These are phyloP conservation scores for Pascua guehoae DNA, from an alignment of 1,284 basidiomycete genomes.

Conservation along the genomic window DNA sequence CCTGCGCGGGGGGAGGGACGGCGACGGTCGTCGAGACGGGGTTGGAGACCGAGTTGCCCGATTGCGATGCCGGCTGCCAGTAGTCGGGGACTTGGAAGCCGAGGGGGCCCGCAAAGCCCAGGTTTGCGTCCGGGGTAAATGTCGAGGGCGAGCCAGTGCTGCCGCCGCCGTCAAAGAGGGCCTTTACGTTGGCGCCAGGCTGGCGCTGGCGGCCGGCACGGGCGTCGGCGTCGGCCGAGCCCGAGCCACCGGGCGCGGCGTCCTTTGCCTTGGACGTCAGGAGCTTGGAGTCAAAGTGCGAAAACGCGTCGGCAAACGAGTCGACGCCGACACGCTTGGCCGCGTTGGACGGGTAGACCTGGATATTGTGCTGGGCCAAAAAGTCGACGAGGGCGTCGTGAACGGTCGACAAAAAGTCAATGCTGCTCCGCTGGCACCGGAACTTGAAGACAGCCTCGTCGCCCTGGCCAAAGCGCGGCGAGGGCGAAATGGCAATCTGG, in stretches of 20 bases:
- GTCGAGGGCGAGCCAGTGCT: slow-evolving; percentile 66
- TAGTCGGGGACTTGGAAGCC: slow-evolving; percentile 28
- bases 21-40: no score
- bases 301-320: slow-evolving; percentile 90
- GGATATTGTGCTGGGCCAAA: slow-evolving; percentile 69
- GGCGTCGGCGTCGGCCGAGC: slow-evolving; percentile 55
- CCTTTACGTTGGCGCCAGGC: slow-evolving; percentile 88
- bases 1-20: slow-evolving; percentile 41
- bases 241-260: no score
- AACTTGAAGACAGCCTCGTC: slow-evolving; percentile 90
- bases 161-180: slow-evolving; percentile 68
- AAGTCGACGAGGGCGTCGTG: slow-evolving; percentile 92
- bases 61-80: slow-evolving; percentile 21
- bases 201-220: slow-evolving; percentile 72
- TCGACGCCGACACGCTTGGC: slow-evolving; percentile 61
- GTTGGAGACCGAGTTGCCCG: no score
- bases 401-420: slow-evolving; percentile 83
- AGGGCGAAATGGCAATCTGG: slow-evolving; percentile 81
- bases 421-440: slow-evolving; percentile 87
- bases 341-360: slow-evolving; percentile 48
- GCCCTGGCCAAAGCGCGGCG: slow-evolving; percentile 52
- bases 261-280: slow-evolving; percentile 59
- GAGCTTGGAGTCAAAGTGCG: slow-evolving; percentile 94
- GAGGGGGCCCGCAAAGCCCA: slow-evolving; percentile 28
- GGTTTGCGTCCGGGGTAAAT: slow-evolving; percentile 47